A percentile compares a stretch with the other conserved stretches of the same genome.
Evolutionary conservation across 345 rosid genomes (phyloP).

Genomic region (Aquilaria malaccensis): DNA sequence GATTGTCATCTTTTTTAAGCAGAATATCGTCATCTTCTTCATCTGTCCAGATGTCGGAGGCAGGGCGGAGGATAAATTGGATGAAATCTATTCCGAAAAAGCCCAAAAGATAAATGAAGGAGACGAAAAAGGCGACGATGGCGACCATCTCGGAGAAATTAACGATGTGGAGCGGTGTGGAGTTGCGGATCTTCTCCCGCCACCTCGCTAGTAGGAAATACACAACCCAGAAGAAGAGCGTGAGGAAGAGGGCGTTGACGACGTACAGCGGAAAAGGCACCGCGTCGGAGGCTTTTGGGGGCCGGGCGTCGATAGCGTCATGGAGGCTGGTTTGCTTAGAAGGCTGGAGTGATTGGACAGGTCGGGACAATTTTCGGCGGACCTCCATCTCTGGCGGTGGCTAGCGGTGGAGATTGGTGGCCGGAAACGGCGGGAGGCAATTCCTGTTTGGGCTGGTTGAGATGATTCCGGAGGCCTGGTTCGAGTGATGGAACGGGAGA

Average conservation of each 20-base stretch:
- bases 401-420: no score
- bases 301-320: neutral
- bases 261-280: constrained; percentile 30
- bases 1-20: neutral
- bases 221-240: constrained; percentile 34
- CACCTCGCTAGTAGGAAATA: constrained; percentile 31
- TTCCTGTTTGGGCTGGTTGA: no score
- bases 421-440: no score
- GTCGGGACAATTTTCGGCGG: no score
- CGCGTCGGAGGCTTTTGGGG: constrained; percentile 30
- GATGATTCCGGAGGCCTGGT: no score
- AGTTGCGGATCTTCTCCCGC: constrained; percentile 21
- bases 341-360: no score
- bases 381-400: no score
- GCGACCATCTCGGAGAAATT: constrained; percentile 30
- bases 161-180: constrained; percentile 29
- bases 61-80: constrained; percentile 28
- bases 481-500: no score
- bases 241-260: constrained; percentile 33
- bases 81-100: constrained; percentile 37
- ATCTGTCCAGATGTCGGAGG: constrained; percentile 25
- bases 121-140: constrained; percentile 25
- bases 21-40: constrained; percentile 11
- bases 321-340: no score
- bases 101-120: constrained; percentile 20